Percentiles rank a stretch among this genome's conserved stretches.
Conservation (phyloP, 495 filamentous ascomycete genomes). For the Penicillium fimorum region DNA sequence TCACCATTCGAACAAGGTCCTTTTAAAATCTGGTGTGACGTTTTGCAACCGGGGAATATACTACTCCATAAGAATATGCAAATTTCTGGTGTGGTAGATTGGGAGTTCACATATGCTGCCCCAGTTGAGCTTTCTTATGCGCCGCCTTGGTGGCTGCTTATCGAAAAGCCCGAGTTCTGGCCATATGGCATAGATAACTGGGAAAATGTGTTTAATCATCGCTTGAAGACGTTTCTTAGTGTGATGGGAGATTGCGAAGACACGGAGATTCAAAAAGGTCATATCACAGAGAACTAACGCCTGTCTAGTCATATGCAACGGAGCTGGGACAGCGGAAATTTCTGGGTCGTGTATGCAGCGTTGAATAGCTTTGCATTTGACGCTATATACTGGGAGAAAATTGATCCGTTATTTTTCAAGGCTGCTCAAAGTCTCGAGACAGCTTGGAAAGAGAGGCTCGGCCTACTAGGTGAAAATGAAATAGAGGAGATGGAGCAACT, state of each 20-base stretch:
- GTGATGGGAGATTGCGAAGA: not conserved
- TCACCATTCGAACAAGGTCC: slow-evolving; percentile 14
- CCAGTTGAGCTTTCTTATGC: slow-evolving; percentile 13
- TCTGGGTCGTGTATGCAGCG: not conserved
- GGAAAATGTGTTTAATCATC: not conserved
- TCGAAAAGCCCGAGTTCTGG: slow-evolving; percentile 12
- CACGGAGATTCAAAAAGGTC: not conserved
- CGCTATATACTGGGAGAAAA: not conserved
- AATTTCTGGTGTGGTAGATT: slow-evolving; percentile 13
- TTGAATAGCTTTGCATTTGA: not conserved
- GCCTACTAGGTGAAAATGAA: slow-evolving; percentile 1
- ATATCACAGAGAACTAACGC: not conserved
- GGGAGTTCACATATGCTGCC: slow-evolving; percentile 20
- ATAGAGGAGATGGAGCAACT: slow-evolving; percentile 12
- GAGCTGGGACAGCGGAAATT: not conserved
- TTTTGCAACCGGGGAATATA: slow-evolving; percentile 29
- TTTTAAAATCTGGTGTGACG: slow-evolving; percentile 34
- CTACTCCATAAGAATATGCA: slow-evolving; percentile 17
- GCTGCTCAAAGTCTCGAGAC: not conserved
- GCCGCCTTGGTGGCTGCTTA: slow-evolving; percentile 16
- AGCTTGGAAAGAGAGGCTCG: slow-evolving; percentile 15
- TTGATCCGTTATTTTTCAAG: not conserved
- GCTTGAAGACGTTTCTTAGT: not conserved
- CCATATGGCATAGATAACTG: not conserved
- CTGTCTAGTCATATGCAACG: not conserved